Conservation (phyloP, 225 moss, liverwort and hornwort species). For the Physcomitrium patens region DNA sequence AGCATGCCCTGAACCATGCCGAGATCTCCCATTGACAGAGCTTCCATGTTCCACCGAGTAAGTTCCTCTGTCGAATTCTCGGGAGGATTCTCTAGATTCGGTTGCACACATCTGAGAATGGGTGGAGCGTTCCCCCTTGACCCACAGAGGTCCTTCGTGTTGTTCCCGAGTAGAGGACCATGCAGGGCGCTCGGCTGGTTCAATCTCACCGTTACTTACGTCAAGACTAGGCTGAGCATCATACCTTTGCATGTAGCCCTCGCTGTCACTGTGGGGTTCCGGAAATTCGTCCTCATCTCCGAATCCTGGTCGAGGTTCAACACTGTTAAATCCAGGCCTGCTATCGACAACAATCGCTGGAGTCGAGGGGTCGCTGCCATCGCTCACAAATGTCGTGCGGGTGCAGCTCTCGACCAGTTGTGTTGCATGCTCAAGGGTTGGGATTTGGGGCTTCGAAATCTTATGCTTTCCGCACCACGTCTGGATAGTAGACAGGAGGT, state of each 20-base stretch:
- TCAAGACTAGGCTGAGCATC: conserved; percentile 33
- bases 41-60: conserved; percentile 39
- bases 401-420: conserved; percentile 37
- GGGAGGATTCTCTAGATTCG: conserved; percentile 53
- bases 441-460: conserved; percentile 42
- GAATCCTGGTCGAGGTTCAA: conserved; percentile 39
- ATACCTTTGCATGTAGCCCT: conserved; percentile 25
- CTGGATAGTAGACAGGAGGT: conserved; percentile 48
- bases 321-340: conserved; percentile 39
- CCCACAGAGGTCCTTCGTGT: conserved; percentile 48
- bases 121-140: conserved; percentile 16
- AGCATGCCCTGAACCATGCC: conserved; percentile 42
- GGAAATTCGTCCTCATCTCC: conserved; percentile 17
- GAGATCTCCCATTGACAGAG: conserved; percentile 38
- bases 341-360: conserved; percentile 29
- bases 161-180: conserved; percentile 40
- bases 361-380: conserved; percentile 40
- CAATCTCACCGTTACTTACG: not conserved
- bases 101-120: conserved; percentile 34
- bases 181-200: conserved; percentile 30
- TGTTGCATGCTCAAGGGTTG: conserved; percentile 40
- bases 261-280: conserved; percentile 27
- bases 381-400: conserved; percentile 38
- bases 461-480: conserved; percentile 61
- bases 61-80: conserved; percentile 37